Evolutionary conservation across 805 yeast genomes (phyloP), one percentile per base, ranked within the genome.

Genomic region (Priceomyces carsonii): DNA sequence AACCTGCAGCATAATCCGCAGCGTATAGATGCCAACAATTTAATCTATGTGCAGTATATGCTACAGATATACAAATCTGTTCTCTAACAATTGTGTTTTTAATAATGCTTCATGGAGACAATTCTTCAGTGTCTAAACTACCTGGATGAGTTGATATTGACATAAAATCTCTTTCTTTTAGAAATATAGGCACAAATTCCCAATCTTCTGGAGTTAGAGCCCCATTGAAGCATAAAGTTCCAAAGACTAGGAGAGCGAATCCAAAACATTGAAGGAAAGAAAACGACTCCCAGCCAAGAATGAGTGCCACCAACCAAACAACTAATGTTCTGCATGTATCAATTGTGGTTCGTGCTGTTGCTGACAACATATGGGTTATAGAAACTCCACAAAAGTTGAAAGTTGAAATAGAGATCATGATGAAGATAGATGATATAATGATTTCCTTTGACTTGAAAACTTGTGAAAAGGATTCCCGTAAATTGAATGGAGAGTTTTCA

Each of bases 321-420:
- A 82, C 58, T 16, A 84, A 59, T 0, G 93, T 85, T 44, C 95
- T 70, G 40, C 85, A 80, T 0, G 89, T 80, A 51, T 85, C 95
- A 33, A 85, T 75, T 2, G 93, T 85, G 15, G 88, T 79, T 51
- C 93, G 69, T 2, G 90, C 72, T 1, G 95, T 85, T 21, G 95
- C 93, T 34, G 84, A 79, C 31, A 85, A 53, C 29, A 62, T 60
- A 32, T 75, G 69, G 2, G 95, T 85, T 24, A 85, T 62, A 6
- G 86, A 71, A 25, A 84, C 72, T 2, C 95, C 95, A 48, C 80
- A 79, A 55, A 71, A 80, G 57, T 85, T 85, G 71, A 85, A 85
- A 4, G 72, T 48, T 2, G 88, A 77, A 42, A 85, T 85, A 6
- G 85, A 81, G 2, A 80, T 32, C 91, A 85, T 83, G 42, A 84